phyloP scores from a whole-genome alignment of 208 protist species.

The Trypanosoma avium region DNA sequence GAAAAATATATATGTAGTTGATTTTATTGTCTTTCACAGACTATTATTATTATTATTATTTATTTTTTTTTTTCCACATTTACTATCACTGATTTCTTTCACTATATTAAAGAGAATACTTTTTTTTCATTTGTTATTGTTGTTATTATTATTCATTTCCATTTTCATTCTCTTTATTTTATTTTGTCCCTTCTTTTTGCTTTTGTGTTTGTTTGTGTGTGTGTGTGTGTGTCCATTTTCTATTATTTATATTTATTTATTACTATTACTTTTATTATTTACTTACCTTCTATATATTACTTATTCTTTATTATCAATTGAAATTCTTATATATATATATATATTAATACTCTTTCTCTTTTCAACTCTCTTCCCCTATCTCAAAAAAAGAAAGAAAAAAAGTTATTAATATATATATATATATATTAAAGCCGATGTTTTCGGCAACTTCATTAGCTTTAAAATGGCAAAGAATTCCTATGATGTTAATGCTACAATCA shows the following conservation, averaged over 20 bases:
- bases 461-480: background rate
- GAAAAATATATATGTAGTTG: background rate
- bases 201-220: no score
- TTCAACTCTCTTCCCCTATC: conserved; percentile 1
- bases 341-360: background rate
- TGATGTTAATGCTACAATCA: no score
- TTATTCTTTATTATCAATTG: background rate
- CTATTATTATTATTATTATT: background rate
- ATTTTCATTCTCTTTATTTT: no score
- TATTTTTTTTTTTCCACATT: background rate
- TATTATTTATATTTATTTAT: no score
- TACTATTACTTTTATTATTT: no score
- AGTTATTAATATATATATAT: background rate
- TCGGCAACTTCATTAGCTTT: background rate
- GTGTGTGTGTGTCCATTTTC: no score
- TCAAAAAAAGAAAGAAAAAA: no score
- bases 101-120: background rate
- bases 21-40: background rate
- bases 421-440: background rate
- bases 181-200: no score
- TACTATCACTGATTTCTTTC: background rate
- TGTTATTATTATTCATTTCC: background rate
- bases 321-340: background rate
- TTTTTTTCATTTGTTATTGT: background rate
- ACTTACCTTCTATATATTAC: no score